phyloP scores from a whole-genome alignment of 139 green algal genomes.

The Coccomyxa sp. region DNA sequence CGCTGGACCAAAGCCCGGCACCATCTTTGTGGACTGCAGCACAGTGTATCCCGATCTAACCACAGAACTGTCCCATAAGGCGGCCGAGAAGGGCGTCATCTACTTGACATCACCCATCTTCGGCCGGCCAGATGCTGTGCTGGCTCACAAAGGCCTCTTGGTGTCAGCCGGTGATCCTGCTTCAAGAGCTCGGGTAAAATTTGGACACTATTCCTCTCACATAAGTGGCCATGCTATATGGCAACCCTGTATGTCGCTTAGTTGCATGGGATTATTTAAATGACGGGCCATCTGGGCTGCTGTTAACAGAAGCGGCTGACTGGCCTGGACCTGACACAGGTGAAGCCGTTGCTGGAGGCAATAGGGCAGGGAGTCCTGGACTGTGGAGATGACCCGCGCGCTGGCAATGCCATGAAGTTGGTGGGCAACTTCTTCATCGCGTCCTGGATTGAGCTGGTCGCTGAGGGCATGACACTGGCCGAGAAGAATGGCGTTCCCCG shows the following conservation, averaged over 20 bases:
- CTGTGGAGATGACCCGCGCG: not conserved
- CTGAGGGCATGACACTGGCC: constrained; percentile 14
- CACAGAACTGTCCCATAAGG: not conserved
- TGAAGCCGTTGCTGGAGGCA: constrained; percentile 11
- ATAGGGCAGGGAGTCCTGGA: constrained; percentile 10
- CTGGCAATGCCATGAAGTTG: constrained; percentile 14
- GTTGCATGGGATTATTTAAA: too few species aligned
- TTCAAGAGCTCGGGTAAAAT: too few species aligned
- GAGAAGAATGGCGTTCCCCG: constrained; percentile 11
- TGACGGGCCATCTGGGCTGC: too few species aligned
- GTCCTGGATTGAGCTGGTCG: constrained; percentile 1
- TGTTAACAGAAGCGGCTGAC: too few species aligned
- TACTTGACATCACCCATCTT: constrained; percentile 10
- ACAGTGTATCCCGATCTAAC: not conserved
- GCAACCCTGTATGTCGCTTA: too few species aligned
- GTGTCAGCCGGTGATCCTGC: not conserved
- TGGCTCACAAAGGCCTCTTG: constrained; percentile 7
- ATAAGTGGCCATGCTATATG: too few species aligned
- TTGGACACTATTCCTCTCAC: too few species aligned
- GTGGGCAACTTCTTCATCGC: constrained; percentile 16
- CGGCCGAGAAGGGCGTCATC: not conserved
- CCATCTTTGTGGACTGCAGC: constrained; percentile 4
- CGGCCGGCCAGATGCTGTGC: constrained; percentile 5
- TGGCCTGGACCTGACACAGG: too few species aligned
- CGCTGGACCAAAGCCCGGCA: not conserved